Conservation (phyloP, 257 asterid species). For the Striga asiatica region DNA sequence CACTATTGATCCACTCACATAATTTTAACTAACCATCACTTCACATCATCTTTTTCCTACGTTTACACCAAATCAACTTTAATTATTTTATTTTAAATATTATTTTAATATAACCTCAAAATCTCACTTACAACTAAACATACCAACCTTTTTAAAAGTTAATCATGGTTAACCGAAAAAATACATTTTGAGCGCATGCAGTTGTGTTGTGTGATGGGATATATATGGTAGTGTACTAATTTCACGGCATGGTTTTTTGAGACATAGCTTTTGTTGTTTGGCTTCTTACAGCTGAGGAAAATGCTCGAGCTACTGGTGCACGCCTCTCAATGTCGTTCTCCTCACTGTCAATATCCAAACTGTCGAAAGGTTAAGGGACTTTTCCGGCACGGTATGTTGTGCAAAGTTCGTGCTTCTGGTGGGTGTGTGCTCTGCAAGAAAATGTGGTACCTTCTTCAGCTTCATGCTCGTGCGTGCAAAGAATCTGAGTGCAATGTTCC, state of each 20-base stretch:
- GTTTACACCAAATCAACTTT: too few species aligned
- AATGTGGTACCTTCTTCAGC: constrained; percentile 97
- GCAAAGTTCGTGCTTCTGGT: constrained; percentile 86
- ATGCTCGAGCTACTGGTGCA: constrained; percentile 97
- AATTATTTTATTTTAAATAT: too few species aligned
- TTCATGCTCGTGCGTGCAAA: constrained; percentile 95
- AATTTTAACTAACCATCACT: too few species aligned
- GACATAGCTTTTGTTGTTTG: constrained; percentile 15
- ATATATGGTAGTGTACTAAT: not conserved
- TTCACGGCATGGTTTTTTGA: not conserved
- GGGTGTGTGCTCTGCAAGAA: constrained; percentile 87
- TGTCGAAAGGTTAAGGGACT: constrained; percentile 97
- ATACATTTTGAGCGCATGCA: too few species aligned
- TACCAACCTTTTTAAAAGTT: too few species aligned
- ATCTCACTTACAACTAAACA: too few species aligned
- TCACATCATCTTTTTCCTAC: too few species aligned
- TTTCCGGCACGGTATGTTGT: constrained; percentile 83
- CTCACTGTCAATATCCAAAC: constrained; percentile 73
- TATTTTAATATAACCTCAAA: too few species aligned
- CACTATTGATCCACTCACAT: too few species aligned
- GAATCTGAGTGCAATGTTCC: constrained; percentile 87
- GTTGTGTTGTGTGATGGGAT: too few species aligned
- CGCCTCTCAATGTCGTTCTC: constrained; percentile 84
- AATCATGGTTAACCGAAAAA: too few species aligned
- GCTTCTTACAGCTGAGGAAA: constrained; percentile 66